Evolutionary conservation across 1,139 yeast genomes (phyloP), one percentile per base, ranked within the genome.

Genomic region (Pichia sp.): DNA sequence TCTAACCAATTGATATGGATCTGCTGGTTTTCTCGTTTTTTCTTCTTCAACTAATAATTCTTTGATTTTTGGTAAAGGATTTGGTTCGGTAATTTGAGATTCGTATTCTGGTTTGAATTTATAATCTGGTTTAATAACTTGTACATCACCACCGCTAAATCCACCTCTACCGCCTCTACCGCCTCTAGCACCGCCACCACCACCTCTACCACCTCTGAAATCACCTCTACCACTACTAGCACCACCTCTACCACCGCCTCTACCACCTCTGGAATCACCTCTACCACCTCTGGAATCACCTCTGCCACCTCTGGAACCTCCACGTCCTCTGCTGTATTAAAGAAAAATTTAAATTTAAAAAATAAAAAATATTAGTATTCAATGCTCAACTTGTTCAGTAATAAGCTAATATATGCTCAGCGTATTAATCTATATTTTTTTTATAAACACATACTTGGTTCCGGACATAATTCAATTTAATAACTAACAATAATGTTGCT

Each of bases 31-130:
- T 40, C 48, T 46, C 4, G 32, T 30, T n/a, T 39, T 43, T 11
- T 39, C 34, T 40, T 51, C 48, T 23, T 39, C 39, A 1, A 43
- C 45, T 11, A 44, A 39, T 27, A 55, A 37, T 24, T 44, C 46
- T 16, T 39, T 12, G 16, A 55, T 46, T 4, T 41, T 38, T 2
- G 49, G 41, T 12, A 52, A 20, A n/a, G 54, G 48, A 30, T 55
- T 42, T 9, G 47, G 48, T 7, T 24, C 47, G 23, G 51, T 45
- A 16, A 48, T 26, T 32, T 44, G 28, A 0, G 39, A 26, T 30
- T 53, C 56, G 35, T 42, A 55, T 35, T 52, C 51, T 16, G 58
- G 52, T 11, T 31, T 43, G 26, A 50, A 52, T 4, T 51, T 47
- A 33, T 54, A 52, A 3, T 43, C 51, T 10, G 57, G 58, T 33